Evolutionary conservation across 306 rosid species (phyloP), one percentile per base, ranked within the genome.

Genomic region (Clitoria ternatea): DNA sequence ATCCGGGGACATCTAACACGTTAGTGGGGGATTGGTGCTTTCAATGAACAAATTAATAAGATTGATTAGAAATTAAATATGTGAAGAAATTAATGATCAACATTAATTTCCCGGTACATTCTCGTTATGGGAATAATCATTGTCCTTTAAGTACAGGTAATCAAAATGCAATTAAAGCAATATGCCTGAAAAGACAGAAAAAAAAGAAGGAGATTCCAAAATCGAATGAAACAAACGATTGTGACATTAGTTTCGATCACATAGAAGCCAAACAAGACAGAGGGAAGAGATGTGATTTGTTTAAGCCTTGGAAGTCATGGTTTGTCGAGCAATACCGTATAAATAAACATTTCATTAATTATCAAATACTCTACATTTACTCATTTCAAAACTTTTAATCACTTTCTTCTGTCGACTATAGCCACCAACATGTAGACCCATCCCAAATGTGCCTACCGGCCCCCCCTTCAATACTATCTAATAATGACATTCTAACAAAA

Each of bases 351-450:
- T 19, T 24, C 54, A 44, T 70, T 47, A 45, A 75, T 56, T 76
- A 77, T 49, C 59, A 65, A 77, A 71, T 70, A 60, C 13, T 68
- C 50, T 61, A 66, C 62, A 43, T 63, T 69, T 71, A 73, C 42
- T 36, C 26, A 65, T 12, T 57, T 78, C 42, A 62, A 59, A 73
- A 76, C 74, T 66, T 75, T 73, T 0, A 50, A 59, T 80, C 77
- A 81, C 86, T 69, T 68, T 49, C 44, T 69, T 50, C 59, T 85
- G 91, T 85, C 80, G 61, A 79, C 82, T 66, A 80, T 66, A 68
- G 59, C 85, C 63, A 61, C 87, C 79, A 80, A 80, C 96, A 87
- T 87, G 88, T 82, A 78, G 91, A 80, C 88, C 88, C 83, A 32
- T 48, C 56, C 64, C 81, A 85, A 42, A 65, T 70, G 81, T 76